Conservation (phyloP, 306 rosid genomes). For the Vicia villosa region DNA sequence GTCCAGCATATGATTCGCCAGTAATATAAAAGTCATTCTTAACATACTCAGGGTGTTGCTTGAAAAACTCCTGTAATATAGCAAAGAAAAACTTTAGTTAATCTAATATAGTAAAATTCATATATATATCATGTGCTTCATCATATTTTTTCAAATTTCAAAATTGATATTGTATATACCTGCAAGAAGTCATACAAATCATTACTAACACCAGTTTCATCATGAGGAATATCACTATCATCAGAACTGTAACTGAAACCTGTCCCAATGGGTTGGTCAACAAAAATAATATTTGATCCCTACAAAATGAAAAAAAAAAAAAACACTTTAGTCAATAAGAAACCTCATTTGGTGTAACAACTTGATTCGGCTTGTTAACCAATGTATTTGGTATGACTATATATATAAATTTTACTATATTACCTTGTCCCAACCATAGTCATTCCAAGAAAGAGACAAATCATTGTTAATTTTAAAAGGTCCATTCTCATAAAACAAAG, state of each 20-base stretch:
- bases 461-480: slow-evolving; percentile 69
- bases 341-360: slow-evolving; percentile 13
- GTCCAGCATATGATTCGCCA: slow-evolving; percentile 97
- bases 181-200: slow-evolving; percentile 89
- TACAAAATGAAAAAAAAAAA: slow-evolving; percentile 46
- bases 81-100: background rate
- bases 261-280: slow-evolving; percentile 91
- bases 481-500: slow-evolving; percentile 93
- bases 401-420: background rate
- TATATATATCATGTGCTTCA: background rate
- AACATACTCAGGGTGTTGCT: slow-evolving; percentile 60
- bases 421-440: slow-evolving; percentile 94
- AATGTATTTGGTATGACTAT: background rate
- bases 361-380: background rate
- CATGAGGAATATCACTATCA: slow-evolving; percentile 58
- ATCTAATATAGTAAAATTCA: background rate
- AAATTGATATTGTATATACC: slow-evolving; percentile 40
- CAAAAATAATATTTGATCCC: slow-evolving; percentile 83
- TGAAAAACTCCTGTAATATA: slow-evolving; percentile 64
- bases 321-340: background rate
- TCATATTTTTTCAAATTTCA: background rate
- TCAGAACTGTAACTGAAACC: slow-evolving; percentile 79
- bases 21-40: slow-evolving; percentile 86
- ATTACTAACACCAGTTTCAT: slow-evolving; percentile 81
- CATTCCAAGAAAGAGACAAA: slow-evolving; percentile 83